Evolutionary conservation across 129 eudicot genomes (phyloP), one percentile per base, ranked within the genome.

Genomic region (Smallanthus sonchifolius): DNA sequence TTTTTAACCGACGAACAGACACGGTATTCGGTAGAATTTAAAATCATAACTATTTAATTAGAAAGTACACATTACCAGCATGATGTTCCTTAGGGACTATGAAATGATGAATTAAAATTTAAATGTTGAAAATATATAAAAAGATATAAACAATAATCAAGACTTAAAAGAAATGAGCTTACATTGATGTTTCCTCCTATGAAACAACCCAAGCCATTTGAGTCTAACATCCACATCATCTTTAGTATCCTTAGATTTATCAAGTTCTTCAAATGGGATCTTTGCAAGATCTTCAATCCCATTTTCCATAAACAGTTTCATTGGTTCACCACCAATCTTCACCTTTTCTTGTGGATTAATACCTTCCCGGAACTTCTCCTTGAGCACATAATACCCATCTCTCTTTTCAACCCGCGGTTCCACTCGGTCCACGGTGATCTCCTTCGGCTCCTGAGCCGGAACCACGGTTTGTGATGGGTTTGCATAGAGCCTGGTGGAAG

Each of bases 131-230:
- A 52, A 17, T 9, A 52, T 7, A 52, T 17, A 2, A 55, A 55
- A 51, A 7, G 2, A 55, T 3, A 7, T 24, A 42, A 13, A 40
- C 32, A 59, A 2, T 8, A 10, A 44, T 39, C 2, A 30, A 48
- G 61, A 65, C 10, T n/a, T 17, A 48, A 6, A 30, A 4, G 5
- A 10, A 4, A n/a, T 7, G 49, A 40, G 60, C 95, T 94, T 84
- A 94, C 98, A 94, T 5, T 94, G 98, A 78, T 94, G 93, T 74
- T 94, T 94, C 74, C 98, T 91, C 65, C 98, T 79, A 68, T 94
- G 98, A 74, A 94, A 94, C 71, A 94, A 87, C 15, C 98, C 98
- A 75, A 94, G 93, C 98, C 98, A 94, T 78, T 90, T 94, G 72
- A 94, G 91, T 59, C 98, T 86, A 6, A 90, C 96, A 88, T 94